Evolutionary conservation across 495 filamentous ascomycete genomes (phyloP).

Genomic region (Aspergillus incahuasiensis): DNA sequence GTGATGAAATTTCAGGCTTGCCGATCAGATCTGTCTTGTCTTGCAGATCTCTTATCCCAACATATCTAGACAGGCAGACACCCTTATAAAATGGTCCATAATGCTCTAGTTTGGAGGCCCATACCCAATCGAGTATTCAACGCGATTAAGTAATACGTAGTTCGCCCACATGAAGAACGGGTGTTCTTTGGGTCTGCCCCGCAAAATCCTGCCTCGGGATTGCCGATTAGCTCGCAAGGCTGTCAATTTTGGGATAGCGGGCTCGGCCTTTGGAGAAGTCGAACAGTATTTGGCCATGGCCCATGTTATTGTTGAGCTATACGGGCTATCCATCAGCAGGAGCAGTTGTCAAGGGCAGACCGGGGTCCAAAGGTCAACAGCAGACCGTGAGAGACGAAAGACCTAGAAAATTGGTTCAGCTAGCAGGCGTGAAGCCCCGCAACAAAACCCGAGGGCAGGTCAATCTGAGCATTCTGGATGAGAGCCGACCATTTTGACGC

Average conservation of each 20-base stretch:
- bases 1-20: constrained; percentile 4
- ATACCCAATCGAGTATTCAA: neutral
- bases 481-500: too few species aligned
- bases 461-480: too few species aligned
- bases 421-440: too few species aligned
- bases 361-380: neutral
- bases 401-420: too few species aligned
- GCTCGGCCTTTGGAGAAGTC: neutral
- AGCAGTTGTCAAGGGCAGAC: neutral
- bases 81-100: neutral
- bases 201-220: constrained; percentile 11
- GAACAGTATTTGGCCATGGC: neutral
- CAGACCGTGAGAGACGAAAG: too few species aligned
- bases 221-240: neutral
- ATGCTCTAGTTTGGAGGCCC: neutral
- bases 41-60: constrained; percentile 14
- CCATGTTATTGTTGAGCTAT: neutral
- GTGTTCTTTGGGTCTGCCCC: constrained; percentile 7
- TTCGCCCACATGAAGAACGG: constrained; percentile 6
- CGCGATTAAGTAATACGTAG: neutral
- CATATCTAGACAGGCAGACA: neutral
- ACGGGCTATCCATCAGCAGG: neutral
- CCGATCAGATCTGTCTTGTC: neutral
- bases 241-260: neutral
- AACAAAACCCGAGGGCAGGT: too few species aligned